A percentile compares a stretch with the other conserved stretches of the same genome.
These are phyloP conservation scores for Bryopsis sp. DNA, from an alignment of 139 green algal genomes.

Conservation along the genomic window DNA sequence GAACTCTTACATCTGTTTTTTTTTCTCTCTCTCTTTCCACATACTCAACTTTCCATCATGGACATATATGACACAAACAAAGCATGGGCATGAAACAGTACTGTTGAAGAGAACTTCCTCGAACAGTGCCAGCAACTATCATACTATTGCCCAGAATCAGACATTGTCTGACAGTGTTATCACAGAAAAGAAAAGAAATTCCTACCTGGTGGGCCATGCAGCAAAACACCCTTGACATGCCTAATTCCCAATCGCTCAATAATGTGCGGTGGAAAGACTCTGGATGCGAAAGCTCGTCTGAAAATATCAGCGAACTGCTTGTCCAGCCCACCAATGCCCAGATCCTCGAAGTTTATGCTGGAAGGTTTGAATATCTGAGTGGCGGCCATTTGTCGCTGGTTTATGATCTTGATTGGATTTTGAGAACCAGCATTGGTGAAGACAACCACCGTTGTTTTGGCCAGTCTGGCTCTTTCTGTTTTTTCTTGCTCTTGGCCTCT, in stretches of 20 bases:
- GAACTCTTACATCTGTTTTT: no score
- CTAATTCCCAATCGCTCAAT: conserved; percentile 88
- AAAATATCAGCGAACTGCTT: conserved; percentile 97
- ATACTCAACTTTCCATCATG: no score
- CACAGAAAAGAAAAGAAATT: no score
- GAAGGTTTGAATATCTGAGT: conserved; percentile 92
- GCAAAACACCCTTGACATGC: conserved; percentile 91
- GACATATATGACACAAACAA: no score
- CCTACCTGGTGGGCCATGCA: conserved; percentile 62
- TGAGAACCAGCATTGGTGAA: conserved; percentile 47
- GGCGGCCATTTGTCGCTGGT: conserved; percentile 56
- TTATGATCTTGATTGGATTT: conserved; percentile 63
- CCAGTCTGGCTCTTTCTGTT: conserved; percentile 30
- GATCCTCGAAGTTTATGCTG: conserved; percentile 90
- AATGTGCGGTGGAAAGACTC: conserved; percentile 83
- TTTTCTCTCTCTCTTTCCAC: no score
- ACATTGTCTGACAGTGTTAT: conserved; percentile 5
- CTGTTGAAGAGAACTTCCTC: no score
- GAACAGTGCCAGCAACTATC: no score
- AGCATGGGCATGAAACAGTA: no score
- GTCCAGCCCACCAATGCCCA: conserved; percentile 96
- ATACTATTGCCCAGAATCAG: no score
- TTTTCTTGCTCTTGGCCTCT: conserved; percentile 26
- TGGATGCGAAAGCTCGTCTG: conserved; percentile 86
- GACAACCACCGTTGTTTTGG: conserved; percentile 47